Evolutionary conservation across 2,329 filamentous ascomycete species (phyloP), one percentile per base, ranked within the genome.

Genomic region (Aspergillus intermedius): DNA sequence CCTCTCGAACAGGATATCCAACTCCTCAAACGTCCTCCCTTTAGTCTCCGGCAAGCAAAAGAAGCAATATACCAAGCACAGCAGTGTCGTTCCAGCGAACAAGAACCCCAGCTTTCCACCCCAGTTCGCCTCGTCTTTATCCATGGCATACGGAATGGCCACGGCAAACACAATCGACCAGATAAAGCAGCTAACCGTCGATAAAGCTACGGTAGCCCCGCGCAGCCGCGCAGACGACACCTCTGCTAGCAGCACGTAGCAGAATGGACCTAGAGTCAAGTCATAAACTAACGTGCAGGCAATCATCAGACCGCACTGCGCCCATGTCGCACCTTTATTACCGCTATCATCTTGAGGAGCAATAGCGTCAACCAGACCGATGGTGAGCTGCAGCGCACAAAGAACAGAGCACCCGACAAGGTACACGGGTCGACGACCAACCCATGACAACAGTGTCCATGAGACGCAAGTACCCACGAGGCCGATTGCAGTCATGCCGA

Each of bases 201-300:
- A 58, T 7, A 64, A 40, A 1, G 52, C 60, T 17, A 79, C 75
- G 0, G 76, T 78, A 60, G 78, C 74, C n/a, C 73, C 69, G 42
- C 77, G 75, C 42, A 80, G 69, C 10, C 75, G 68, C 1, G 74
- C 76, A 1, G 74, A 77, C 0, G 75, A 76, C 3, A 79, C 66
- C 55, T 80, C 77, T 0, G 76, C 72, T 22, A 78, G 61, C 9
- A 80, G 58, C 1, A 71, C 71, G 60, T 77, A 80, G n/a, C 74
- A 77, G 12, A 79, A 70, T 0, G 77, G 77, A 0, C 77, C 78
- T 6, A 80, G 72, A 4, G 74, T 74, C 48, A 75, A 69, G 60
- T 76, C 75, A 58, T 80, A 81, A 3, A 76, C 67, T 42, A 80
- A 76, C 2, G 51, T 61, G 49, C 59, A 66, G 2, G 53, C 49